Evolutionary conservation across 202 grass and related monocot species (phyloP).

Genomic region (Panicum hallii): DNA sequence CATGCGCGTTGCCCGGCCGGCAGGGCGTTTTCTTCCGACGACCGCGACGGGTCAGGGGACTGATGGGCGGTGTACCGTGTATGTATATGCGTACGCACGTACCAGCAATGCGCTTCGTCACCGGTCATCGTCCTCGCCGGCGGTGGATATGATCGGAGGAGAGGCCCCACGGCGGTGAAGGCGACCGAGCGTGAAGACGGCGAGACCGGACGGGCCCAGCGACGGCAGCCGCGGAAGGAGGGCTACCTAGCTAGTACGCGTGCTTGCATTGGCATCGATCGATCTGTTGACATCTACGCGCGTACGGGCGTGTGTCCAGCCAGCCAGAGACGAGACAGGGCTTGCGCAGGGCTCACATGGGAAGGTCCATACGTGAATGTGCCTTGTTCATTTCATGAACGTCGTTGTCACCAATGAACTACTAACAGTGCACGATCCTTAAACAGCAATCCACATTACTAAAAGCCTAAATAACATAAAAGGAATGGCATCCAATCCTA

Average conservation of each 20-base stretch:
- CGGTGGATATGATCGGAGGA: neutral
- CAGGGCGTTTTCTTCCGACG: neutral
- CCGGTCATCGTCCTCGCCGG: neutral
- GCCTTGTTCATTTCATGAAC: neutral
- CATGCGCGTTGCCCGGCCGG: neutral
- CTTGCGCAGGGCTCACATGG: conserved; percentile 46
- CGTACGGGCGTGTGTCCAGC: neutral
- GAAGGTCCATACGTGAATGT: conserved; percentile 26
- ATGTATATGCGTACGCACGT: neutral
- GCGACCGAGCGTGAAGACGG: neutral
- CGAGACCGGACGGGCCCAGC: conserved; percentile 16
- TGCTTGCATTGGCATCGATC: neutral
- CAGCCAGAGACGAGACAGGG: conserved; percentile 3
- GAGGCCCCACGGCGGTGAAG: neutral
- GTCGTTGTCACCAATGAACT: neutral
- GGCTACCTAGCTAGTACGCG: neutral
- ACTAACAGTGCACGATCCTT: no score
- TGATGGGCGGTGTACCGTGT: no score
- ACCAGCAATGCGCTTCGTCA: neutral
- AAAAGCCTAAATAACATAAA: neutral
- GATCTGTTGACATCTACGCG: neutral
- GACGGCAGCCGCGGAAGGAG: conserved; percentile 6
- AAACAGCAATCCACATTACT: no score
- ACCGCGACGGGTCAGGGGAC: neutral
- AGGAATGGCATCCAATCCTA: no score